phyloP scores from a whole-genome alignment of 2,329 filamentous ascomycete genomes.

The Gliomastix tumulicola region DNA sequence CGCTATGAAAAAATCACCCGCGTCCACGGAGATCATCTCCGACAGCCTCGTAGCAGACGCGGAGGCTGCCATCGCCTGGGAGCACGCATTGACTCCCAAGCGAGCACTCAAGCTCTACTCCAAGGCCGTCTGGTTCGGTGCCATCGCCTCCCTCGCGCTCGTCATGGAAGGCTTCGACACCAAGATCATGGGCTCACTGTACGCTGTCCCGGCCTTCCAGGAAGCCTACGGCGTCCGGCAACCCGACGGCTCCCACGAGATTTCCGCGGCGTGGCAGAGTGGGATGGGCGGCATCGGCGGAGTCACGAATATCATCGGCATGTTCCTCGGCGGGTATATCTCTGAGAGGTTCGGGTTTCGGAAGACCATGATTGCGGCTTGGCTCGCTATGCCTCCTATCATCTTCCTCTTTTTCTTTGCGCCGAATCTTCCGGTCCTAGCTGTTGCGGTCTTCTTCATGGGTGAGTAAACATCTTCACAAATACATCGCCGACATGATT shows the following conservation, averaged over 20 bases:
- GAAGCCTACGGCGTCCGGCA: no score
- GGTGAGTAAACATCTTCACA: constrained; percentile 9
- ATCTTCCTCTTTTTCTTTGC: constrained; percentile 29
- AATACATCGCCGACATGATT: not conserved
- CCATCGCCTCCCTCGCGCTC: constrained; percentile 11
- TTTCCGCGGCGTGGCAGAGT: constrained; percentile 33
- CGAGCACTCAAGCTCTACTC: constrained; percentile 14
- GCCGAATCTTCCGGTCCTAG: constrained; percentile 9
- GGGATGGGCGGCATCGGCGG: constrained; percentile 28
- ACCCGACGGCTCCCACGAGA: no score
- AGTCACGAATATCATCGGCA: constrained; percentile 31
- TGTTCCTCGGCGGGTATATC: constrained; percentile 29
- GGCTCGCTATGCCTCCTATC: constrained; percentile 20
- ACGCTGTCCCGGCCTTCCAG: constrained; percentile 22
- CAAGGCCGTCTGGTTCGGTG: constrained; percentile 21
- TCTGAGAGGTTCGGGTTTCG: constrained; percentile 25
- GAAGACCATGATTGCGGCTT: constrained; percentile 24
- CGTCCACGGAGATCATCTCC: not conserved
- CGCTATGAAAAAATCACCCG: not conserved
- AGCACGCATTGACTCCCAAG: constrained; percentile 11
- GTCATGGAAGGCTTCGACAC: constrained; percentile 6
- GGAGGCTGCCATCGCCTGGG: constrained; percentile 7
- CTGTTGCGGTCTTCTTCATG: constrained; percentile 21
- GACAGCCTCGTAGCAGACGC: not conserved
- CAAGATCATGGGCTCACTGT: constrained; percentile 19